Evolutionary conservation across 2,329 filamentous ascomycete genomes (phyloP).

Genomic region (Ophiostoma ulmi): DNA sequence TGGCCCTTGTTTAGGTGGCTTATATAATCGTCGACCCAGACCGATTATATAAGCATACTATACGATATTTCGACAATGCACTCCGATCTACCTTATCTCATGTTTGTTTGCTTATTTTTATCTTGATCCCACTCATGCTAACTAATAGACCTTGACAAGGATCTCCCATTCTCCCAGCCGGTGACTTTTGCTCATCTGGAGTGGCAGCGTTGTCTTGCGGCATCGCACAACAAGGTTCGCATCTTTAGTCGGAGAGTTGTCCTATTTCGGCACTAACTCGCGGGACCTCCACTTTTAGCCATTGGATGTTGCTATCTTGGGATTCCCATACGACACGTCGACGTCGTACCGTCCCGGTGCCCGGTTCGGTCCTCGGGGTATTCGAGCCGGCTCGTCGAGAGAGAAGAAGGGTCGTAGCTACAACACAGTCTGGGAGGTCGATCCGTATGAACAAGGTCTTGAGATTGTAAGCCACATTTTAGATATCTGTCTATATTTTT

Average conservation of each 20-base stretch:
- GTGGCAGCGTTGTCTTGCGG: constrained; percentile 24
- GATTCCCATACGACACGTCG: constrained; percentile 27
- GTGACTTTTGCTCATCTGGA: constrained; percentile 26
- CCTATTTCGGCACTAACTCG: constrained; percentile 6
- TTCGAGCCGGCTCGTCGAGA: constrained; percentile 26
- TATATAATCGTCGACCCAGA: background rate
- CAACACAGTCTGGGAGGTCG: constrained; percentile 24
- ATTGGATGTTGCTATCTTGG: constrained; percentile 26
- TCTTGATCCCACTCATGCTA: background rate
- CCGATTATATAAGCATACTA: background rate
- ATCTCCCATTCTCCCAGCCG: constrained; percentile 24
- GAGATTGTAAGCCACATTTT: background rate
- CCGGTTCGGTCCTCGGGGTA: constrained; percentile 26
- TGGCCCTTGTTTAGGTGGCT: too few species aligned
- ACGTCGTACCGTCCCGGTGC: constrained; percentile 27
- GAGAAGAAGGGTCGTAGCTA: constrained; percentile 26
- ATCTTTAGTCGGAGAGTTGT: background rate
- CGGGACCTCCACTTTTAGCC: constrained; percentile 14
- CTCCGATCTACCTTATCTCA: background rate
- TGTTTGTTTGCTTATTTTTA: background rate
- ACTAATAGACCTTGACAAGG: constrained; percentile 22
- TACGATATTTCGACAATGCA: background rate
- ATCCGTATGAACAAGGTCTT: constrained; percentile 24
- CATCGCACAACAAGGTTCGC: constrained; percentile 16
- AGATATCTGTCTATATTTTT: background rate